These are phyloP conservation scores for Yamadazyma diddensiae DNA, from an alignment of 1,139 yeast species.

Conservation along the genomic window DNA sequence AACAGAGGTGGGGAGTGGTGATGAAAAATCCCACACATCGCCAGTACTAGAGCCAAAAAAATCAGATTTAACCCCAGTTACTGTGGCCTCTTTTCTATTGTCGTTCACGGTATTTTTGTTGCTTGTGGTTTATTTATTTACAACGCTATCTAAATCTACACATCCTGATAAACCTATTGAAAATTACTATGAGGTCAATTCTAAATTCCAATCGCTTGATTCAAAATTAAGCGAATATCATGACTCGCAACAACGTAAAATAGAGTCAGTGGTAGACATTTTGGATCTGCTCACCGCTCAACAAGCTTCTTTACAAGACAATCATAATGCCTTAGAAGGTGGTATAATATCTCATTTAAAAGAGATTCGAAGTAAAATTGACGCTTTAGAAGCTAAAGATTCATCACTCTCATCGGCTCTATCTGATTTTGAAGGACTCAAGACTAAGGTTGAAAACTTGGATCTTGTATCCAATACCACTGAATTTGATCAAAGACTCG, in stretches of 20 bases:
- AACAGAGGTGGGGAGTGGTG: slow-evolving; percentile 9
- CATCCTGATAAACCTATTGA: slow-evolving; percentile 11
- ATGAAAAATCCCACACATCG: too few species aligned
- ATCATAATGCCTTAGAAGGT: background rate
- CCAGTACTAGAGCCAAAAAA: too few species aligned
- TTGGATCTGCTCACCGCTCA: slow-evolving; percentile 9
- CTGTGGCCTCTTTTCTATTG: background rate
- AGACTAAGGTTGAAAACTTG: slow-evolving; percentile 10
- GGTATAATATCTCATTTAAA: background rate
- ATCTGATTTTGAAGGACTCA: slow-evolving; percentile 9
- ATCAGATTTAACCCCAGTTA: too few species aligned
- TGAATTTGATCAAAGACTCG: slow-evolving; percentile 19
- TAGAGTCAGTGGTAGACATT: slow-evolving; percentile 7
- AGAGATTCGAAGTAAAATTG: slow-evolving; percentile 17
- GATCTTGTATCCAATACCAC: slow-evolving; percentile 9
- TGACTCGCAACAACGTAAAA: background rate
- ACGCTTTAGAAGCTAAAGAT: slow-evolving; percentile 13
- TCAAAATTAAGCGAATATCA: slow-evolving; percentile 13
- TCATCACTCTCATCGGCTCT: slow-evolving; percentile 11
- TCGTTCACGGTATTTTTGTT: too few species aligned
- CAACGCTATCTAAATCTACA: too few species aligned
- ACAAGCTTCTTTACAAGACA: slow-evolving; percentile 1
- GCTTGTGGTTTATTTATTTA: too few species aligned
- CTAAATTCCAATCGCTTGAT: slow-evolving; percentile 19
- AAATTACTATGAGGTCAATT: slow-evolving; percentile 16